These are phyloP conservation scores for Zasmidium angulare DNA, from an alignment of 2,329 filamentous ascomycete genomes.

Conservation along the genomic window DNA sequence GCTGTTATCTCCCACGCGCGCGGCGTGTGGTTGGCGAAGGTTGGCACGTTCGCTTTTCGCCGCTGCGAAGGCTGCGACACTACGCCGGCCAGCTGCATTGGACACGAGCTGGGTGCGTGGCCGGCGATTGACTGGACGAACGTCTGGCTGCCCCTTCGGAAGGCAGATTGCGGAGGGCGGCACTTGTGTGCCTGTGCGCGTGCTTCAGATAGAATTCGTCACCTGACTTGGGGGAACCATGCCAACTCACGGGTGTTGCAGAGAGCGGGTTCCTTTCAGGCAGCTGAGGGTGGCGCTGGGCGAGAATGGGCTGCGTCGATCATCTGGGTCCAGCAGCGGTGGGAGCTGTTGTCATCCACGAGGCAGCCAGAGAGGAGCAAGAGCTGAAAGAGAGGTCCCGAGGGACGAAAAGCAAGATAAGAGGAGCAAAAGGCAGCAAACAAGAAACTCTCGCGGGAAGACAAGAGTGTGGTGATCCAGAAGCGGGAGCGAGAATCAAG, in stretches of 20 bases:
- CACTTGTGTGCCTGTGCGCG: no score
- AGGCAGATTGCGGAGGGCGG: not conserved
- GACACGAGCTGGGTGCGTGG: constrained; percentile 23
- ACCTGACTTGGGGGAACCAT: constrained; percentile 15
- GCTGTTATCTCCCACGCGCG: constrained; percentile 31
- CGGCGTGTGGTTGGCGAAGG: constrained; percentile 38
- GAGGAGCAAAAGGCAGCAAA: not conserved
- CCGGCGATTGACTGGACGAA: not conserved
- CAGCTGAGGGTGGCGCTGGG: constrained; percentile 16
- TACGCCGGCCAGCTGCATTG: constrained; percentile 36
- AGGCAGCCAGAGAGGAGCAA: not conserved
- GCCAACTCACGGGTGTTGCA: constrained; percentile 15
- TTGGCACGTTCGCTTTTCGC: constrained; percentile 25
- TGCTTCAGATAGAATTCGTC: constrained; percentile 23
- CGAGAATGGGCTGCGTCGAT: constrained; percentile 21
- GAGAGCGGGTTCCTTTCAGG: not conserved
- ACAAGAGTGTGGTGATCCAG: not conserved
- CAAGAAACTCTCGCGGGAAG: not conserved
- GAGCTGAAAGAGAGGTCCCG: not conserved
- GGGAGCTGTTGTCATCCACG: constrained; percentile 1
- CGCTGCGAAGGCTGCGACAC: constrained; percentile 27
- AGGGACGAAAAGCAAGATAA: not conserved
- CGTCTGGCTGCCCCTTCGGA: not conserved
- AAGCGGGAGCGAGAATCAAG: not conserved
- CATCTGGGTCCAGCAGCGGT: constrained; percentile 12